Base-by-base conservation (phyloP, 2,329 filamentous ascomycete species). In the Diaporthe sp. region DNA sequence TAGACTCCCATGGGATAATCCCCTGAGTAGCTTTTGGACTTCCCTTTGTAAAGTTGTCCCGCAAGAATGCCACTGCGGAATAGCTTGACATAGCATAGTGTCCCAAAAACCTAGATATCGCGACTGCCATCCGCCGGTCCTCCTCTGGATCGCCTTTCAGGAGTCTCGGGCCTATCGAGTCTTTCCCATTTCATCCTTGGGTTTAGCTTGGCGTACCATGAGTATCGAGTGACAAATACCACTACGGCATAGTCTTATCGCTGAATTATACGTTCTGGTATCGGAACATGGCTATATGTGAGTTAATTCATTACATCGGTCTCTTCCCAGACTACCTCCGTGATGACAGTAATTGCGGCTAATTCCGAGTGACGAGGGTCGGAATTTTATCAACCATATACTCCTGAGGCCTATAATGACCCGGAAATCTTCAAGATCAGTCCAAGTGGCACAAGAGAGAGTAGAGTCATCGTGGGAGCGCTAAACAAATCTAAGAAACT, bases 401-500 rank as follows among this genome's bases (percentile, higher is more conserved):
- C 53, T n/a, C 27, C 1, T 10, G 17, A n/a, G 2, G 35, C 22
- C 3, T 35, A n/a, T 6, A 19, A 30, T 17, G 12, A 44, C 27
- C 13, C 25, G 35, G 25, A 6, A 27, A 12, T 19, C 5, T 39
- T n/a, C 15, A 8, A 27, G 35, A n/a, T 35, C 5, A 35, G 32
- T 5, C 32, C 19, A 13, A 25, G 7, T 15, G 30, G 15, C 2
- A 39, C 13, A 19, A 13, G 9, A 39, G 56, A 35, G 15, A 27
- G 13, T 30, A 10, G 13, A 27, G 6, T n/a, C 13, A 10, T 9
- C n/a, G 6, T 12, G 8, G 30, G 4, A 44, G 15, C 27, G 2
- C 22, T 66, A 66, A 27, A 27, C 63, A 35, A 66, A 66, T 39
- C 63, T 51, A 8, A 66, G 19, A 12, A 53, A 66, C n/a, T 39